Conservation (phyloP, 176 grass and related monocot genomes). For the Phoenix roebelenii region DNA sequence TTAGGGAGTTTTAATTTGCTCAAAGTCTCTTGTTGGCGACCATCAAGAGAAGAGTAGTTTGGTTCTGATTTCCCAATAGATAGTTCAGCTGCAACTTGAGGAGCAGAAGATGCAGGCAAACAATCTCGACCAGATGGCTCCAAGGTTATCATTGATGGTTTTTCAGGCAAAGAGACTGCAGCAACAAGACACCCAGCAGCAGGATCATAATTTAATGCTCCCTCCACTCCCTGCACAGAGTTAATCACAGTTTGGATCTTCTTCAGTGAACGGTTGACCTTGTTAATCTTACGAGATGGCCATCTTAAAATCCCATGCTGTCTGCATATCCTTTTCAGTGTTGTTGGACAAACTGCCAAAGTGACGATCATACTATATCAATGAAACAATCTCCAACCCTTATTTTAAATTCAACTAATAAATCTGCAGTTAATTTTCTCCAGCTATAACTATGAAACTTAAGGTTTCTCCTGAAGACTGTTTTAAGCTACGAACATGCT, state of each 20-base stretch:
- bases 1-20: too few species aligned
- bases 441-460: conserved; percentile 1
- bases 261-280: conserved; percentile 88
- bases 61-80: not conserved
- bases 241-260: conserved; percentile 94
- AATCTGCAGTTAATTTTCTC: not conserved
- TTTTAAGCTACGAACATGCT: too few species aligned
- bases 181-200: conserved; percentile 64
- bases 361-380: not conserved
- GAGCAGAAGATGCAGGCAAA: not conserved
- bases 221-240: conserved; percentile 70
- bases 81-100: not conserved
- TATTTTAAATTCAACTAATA: too few species aligned
- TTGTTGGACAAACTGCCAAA: conserved; percentile 88
- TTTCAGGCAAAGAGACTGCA: conserved; percentile 8
- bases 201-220: conserved; percentile 73
- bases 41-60: conserved; percentile 11
- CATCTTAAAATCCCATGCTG: conserved; percentile 88
- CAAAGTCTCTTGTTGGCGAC: not conserved
- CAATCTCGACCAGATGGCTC: not conserved
- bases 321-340: conserved; percentile 89
- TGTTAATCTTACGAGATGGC: conserved; percentile 99
- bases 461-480: too few species aligned
- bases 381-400: too few species aligned
- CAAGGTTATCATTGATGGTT: not conserved